Percentiles rank a stretch among this genome's conserved stretches.
These are phyloP conservation scores for Tetrahymena elliotti DNA, from an alignment of 73 alveolate genomes.

Conservation along the genomic window DNA sequence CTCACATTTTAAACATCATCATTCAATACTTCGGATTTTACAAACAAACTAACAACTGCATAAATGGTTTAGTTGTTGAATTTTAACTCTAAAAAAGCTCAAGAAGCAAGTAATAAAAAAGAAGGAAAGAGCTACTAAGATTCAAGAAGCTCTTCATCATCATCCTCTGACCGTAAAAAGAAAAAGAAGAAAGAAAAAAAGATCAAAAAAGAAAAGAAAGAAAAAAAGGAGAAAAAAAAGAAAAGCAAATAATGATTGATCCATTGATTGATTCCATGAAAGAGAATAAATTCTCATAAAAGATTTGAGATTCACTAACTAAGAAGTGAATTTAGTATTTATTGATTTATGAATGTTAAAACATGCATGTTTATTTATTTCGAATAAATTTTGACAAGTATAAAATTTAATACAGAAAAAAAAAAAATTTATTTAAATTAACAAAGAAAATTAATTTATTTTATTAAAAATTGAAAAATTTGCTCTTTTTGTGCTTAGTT, in stretches of 20 bases:
- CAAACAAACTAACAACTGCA: background rate
- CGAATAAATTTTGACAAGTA: too few species aligned
- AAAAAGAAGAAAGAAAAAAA: background rate
- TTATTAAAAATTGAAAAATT: background rate
- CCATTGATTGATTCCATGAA: too few species aligned
- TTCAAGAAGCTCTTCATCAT: background rate
- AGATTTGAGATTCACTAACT: background rate
- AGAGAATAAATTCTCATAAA: background rate
- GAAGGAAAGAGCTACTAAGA: background rate
- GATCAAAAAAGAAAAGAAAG: background rate
- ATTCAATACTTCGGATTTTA: background rate
- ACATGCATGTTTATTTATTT: too few species aligned
- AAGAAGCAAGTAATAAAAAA: background rate
- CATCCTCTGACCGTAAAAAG: background rate
- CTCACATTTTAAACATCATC: background rate
- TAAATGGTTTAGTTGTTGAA: background rate
- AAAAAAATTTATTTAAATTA: too few species aligned
- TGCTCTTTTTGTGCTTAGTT: background rate
- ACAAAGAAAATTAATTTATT: too few species aligned
- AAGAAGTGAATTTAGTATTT: too few species aligned
- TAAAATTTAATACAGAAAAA: too few species aligned
- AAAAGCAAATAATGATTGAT: background rate
- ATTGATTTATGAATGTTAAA: too few species aligned
- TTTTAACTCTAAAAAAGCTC: background rate
- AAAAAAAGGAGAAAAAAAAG: background rate